Evolutionary conservation across 495 filamentous ascomycete genomes (phyloP).

Genomic region (Penicillium roqueforti): DNA sequence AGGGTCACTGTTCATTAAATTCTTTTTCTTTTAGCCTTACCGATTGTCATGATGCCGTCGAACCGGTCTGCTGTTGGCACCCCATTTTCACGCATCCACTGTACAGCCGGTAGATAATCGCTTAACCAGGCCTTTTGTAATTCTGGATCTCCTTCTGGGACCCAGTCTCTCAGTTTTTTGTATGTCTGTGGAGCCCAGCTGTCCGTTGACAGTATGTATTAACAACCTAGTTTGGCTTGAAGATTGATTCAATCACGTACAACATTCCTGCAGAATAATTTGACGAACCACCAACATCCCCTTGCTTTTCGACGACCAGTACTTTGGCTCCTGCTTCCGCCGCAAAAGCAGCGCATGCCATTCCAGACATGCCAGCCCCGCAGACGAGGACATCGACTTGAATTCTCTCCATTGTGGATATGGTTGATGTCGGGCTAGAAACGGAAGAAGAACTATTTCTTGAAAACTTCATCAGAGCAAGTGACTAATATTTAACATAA

Average conservation of each 20-base stretch:
- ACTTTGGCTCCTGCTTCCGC: slow-evolving; percentile 21
- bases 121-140: slow-evolving; percentile 24
- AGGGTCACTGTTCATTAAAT: background rate
- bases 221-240: background rate
- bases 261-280: slow-evolving; percentile 29
- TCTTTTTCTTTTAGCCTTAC: background rate
- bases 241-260: slow-evolving; percentile 8
- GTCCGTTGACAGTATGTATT: background rate
- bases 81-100: slow-evolving; percentile 27
- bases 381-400: slow-evolving; percentile 25
- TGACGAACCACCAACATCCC: slow-evolving; percentile 20
- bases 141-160: slow-evolving; percentile 21
- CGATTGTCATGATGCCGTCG: slow-evolving; percentile 31
- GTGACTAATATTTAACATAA: background rate
- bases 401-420: slow-evolving; percentile 17
- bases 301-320: slow-evolving; percentile 26
- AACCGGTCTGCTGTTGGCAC: slow-evolving; percentile 24
- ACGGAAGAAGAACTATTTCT: background rate
- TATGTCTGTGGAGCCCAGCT: slow-evolving; percentile 27
- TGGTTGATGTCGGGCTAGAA: background rate
- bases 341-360: slow-evolving; percentile 28
- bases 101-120: slow-evolving; percentile 26
- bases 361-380: slow-evolving; percentile 31
- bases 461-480: background rate
- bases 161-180: slow-evolving; percentile 22